These are phyloP conservation scores for Smallanthus sonchifolius DNA, from an alignment of 129 eudicot species.

Conservation along the genomic window DNA sequence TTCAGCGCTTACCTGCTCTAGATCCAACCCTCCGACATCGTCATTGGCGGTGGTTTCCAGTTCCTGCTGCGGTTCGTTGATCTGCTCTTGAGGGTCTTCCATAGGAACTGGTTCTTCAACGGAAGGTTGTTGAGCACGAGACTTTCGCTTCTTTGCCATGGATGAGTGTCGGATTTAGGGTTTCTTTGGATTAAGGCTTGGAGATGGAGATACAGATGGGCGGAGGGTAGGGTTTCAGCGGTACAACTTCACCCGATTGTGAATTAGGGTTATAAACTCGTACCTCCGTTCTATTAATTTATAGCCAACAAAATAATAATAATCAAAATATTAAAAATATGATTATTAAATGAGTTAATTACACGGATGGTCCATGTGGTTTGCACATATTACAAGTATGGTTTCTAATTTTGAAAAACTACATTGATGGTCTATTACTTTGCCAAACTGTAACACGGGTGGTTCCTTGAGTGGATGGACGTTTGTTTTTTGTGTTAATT, in stretches of 20 bases:
- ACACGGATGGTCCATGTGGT: too few species aligned
- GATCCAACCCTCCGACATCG: constrained; percentile 16
- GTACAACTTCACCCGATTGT: neutral
- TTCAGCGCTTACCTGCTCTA: constrained; percentile 22
- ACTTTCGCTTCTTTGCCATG: constrained; percentile 75
- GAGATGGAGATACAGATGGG: neutral
- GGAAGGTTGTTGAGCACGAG: constrained; percentile 30
- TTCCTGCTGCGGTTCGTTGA: constrained; percentile 15
- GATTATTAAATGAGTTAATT: too few species aligned
- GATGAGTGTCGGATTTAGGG: constrained; percentile 19
- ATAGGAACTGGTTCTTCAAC: constrained; percentile 17
- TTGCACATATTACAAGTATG: too few species aligned
- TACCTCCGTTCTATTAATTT: too few species aligned
- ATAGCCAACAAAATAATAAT: too few species aligned
- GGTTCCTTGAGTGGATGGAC: too few species aligned
- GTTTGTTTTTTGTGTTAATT: too few species aligned
- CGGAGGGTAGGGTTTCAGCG: constrained; percentile 28
- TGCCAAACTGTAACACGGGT: too few species aligned
- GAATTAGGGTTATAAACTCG: constrained; percentile 9
- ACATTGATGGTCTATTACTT: too few species aligned
- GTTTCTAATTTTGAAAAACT: too few species aligned
- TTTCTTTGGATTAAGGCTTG: neutral
- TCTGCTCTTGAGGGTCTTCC: constrained; percentile 14
- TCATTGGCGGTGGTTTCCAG: neutral
- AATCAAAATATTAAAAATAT: too few species aligned